Base-by-base conservation (phyloP, 148 eudicot genomes). In the Limonium bicolor region DNA sequence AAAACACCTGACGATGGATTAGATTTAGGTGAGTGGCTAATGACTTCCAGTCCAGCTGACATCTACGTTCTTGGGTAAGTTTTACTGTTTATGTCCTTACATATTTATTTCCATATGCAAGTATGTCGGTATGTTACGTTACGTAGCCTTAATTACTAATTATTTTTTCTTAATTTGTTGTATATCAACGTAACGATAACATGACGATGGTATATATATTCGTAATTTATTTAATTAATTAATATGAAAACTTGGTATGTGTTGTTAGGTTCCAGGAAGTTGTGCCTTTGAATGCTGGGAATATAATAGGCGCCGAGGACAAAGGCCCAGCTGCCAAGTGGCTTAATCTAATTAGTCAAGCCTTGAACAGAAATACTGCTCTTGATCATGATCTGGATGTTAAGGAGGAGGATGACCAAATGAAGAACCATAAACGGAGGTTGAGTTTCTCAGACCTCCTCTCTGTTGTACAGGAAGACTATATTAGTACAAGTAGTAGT, bases 201-300 rank as follows among this genome's bases (percentile, higher is more conserved):
- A 29, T 0, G 0, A 29, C 12, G 12, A 29, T 29, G 2, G 7
- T 29, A 7, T 29, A 7, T 8, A 12, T 12, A 29, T 29, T 7
- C 33, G 7, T 29, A 29, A 29, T n/a, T n/a, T 29, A 29, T 29
- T 7, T 29, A 29, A 29, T 29, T 3, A n/a, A 29, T 29, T 8
- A 29, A 29, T 29, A 1, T 29, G 12, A 29, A n/a, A 29, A 7
- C 1, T 29, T 29, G 33, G 33, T 29, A 2, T 29, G 12, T 29
- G 7, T 29, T 29, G 33, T 8, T 67, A 75, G 88, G 61, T 75
- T 79, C 20, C 88, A 79, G 63, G 88, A 79, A 43, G 69, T 79
- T 41, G 88, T 79, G 35, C 88, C 88, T 33, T 51, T 79, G 9
- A 75, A 75, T 36, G 79, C 88, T 23, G 82, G 88, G 28, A 79